phyloP scores from a whole-genome alignment of 208 protist species.

The Leptomonas seymouri region DNA sequence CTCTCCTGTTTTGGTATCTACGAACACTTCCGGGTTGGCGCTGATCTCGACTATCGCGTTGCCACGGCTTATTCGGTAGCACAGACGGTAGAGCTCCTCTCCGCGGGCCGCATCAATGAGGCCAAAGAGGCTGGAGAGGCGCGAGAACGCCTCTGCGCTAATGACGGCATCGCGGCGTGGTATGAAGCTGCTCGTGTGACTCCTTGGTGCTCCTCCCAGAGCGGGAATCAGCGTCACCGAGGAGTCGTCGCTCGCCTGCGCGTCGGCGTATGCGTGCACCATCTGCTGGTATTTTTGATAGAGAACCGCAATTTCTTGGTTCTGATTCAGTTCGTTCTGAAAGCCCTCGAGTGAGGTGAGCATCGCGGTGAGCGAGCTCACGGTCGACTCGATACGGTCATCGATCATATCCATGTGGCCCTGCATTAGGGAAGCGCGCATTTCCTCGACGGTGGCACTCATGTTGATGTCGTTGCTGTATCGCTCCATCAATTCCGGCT shows the following conservation, averaged over 20 bases:
- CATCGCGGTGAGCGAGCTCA: slow-evolving; percentile 45
- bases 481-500: slow-evolving; percentile 86
- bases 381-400: slow-evolving; percentile 41
- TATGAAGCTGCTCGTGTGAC: slow-evolving; percentile 37
- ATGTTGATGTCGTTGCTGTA: slow-evolving; percentile 54
- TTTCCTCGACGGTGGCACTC: slow-evolving; percentile 45
- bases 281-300: slow-evolving; percentile 85
- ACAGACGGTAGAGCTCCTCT: slow-evolving; percentile 90
- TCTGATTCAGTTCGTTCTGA: slow-evolving; percentile 56
- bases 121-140: slow-evolving; percentile 94
- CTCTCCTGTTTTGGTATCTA: slow-evolving; percentile 83
- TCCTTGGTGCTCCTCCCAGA: too few relatives aligned
- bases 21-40: slow-evolving; percentile 85
- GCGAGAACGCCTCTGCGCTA: slow-evolving; percentile 28
- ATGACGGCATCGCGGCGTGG: slow-evolving; percentile 30
- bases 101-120: slow-evolving; percentile 91
- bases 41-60: slow-evolving; percentile 94
- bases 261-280: slow-evolving; percentile 65
- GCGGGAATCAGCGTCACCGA: too few relatives aligned
- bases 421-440: slow-evolving; percentile 83
- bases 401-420: slow-evolving; percentile 91
- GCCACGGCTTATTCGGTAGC: slow-evolving; percentile 96
- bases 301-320: slow-evolving; percentile 89
- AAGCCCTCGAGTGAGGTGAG: slow-evolving; percentile 45
- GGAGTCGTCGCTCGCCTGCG: slow-evolving; percentile 41